Evolutionary conservation across 768 basidiomycete genomes (phyloP).

Genomic region (Pleurotus eryngii): DNA sequence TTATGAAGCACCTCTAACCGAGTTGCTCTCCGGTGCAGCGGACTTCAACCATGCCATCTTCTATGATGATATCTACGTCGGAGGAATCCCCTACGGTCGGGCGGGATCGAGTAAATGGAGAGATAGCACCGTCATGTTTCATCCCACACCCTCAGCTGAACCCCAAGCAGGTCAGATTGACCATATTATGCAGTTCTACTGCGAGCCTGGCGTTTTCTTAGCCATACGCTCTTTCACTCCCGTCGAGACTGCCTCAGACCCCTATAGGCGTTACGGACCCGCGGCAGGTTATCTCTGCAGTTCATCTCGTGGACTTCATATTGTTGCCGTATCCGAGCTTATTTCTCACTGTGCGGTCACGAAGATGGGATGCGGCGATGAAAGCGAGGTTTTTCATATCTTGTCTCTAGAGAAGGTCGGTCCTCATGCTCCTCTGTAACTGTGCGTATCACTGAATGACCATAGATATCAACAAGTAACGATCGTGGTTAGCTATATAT

Average conservation of each 20-base stretch:
- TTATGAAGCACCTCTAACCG: not conserved
- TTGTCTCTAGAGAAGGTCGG: not conserved
- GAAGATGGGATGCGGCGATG: not conserved
- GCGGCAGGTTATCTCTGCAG: conserved; percentile 12
- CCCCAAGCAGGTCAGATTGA: conserved; percentile 1
- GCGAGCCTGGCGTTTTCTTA: conserved; percentile 4
- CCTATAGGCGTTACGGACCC: conserved; percentile 7
- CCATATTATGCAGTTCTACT: conserved; percentile 9
- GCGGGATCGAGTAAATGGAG: conserved; percentile 6
- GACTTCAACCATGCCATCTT: not conserved
- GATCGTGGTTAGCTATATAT: too few relatives aligned
- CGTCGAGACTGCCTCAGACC: not conserved
- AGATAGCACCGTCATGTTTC: conserved; percentile 11
- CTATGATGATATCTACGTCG: conserved; percentile 3
- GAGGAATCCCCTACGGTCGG: conserved; percentile 10
- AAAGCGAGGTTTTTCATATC: not conserved
- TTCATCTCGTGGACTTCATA: not conserved
- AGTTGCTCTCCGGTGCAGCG: not conserved
- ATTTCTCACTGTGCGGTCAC: conserved; percentile 9
- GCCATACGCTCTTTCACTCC: not conserved
- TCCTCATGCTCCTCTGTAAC: too few relatives aligned
- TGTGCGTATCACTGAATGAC: too few relatives aligned
- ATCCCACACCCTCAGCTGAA: not conserved
- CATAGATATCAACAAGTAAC: too few relatives aligned
- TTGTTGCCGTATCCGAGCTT: conserved; percentile 10